Evolutionary conservation across 2,329 filamentous ascomycete species (phyloP).

Genomic region (Trichoderma lentiforme): DNA sequence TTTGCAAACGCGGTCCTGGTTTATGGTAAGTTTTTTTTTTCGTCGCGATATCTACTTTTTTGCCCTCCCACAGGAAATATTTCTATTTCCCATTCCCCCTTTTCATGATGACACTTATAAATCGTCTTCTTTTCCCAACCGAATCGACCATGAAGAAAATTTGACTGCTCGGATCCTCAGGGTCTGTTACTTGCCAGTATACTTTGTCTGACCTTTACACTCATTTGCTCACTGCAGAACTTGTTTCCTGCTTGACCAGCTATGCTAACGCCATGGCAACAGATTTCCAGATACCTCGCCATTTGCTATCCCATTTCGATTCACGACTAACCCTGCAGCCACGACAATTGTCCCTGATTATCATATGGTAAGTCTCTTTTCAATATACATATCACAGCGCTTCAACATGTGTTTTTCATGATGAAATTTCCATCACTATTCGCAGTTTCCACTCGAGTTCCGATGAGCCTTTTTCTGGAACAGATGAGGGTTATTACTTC

Average conservation of each 20-base stretch:
- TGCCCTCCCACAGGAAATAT: conserved; percentile 19
- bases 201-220: conserved; percentile 62
- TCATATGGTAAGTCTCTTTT: conserved; percentile 17
- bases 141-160: conserved; percentile 83
- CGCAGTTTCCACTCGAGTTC: conserved; percentile 86
- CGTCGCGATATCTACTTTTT: conserved; percentile 14
- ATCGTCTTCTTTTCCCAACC: conserved; percentile 83
- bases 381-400: not conserved
- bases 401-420: conserved; percentile 42
- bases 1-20: not conserved
- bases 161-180: conserved; percentile 62
- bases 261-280: conserved; percentile 6
- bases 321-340: not conserved
- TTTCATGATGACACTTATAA: conserved; percentile 69
- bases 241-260: not conserved
- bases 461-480: conserved; percentile 63
- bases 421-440: conserved; percentile 74
- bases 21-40: conserved; percentile 25
- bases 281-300: not conserved
- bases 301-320: not conserved
- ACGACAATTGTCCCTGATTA: not conserved
- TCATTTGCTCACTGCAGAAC: conserved; percentile 5
- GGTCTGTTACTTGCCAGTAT: conserved; percentile 92
- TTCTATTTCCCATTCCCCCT: conserved; percentile 19
- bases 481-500: conserved; percentile 68